Evolutionary conservation across 768 basidiomycete genomes (phyloP), one percentile per base, ranked within the genome.

Genomic region (Candolleomyces efflorescens): DNA sequence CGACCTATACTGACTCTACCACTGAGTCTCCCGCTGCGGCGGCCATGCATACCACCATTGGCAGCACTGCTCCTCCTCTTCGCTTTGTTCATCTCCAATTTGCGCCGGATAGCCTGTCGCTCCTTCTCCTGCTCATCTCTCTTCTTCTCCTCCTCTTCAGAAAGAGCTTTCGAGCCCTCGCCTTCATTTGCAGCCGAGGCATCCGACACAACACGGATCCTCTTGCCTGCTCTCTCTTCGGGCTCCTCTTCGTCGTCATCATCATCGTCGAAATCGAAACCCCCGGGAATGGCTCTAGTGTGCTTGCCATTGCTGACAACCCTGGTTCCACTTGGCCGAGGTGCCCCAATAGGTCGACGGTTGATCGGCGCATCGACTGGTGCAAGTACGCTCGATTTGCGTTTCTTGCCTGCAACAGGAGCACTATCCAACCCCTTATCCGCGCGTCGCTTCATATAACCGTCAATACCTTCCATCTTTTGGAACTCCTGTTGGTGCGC

Each of bases 391-490:
- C 79, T 84, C 46, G 87, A 84, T 65, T 79, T 82, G 58, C 80
- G 72, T 64, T 79, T 81, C 69, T 73, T 77, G 26, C 71, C 72
- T 20, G 69, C 59, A 13, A 69, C 64, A 17, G 65, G 53, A 26
- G 62, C 64, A 26, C 66, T 68, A 22, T 9, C 36, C 27, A 17
- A n/a, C 11, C n/a, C 55, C 22, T 12, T 20, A 20, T 36, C 68
- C 15, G 50, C 69, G 49, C 68, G 69, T 52, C 71, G 69, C 63
- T 66, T 73, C 37, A 75, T 65, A 38, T 77, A 54, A 47, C 69
- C 70, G 64, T 76, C 79, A 64, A 92, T 91, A 6, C 87, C 85
- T 62, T 89, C 87, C 90, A 92, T 92, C 77, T 83, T 86, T 55
- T 72, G 71, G 66, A 92, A 92, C 56, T 82, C 80, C 37, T 79